These are phyloP conservation scores for Nevesoporus exiguus DNA, from an alignment of 768 basidiomycete species.

Conservation along the genomic window DNA sequence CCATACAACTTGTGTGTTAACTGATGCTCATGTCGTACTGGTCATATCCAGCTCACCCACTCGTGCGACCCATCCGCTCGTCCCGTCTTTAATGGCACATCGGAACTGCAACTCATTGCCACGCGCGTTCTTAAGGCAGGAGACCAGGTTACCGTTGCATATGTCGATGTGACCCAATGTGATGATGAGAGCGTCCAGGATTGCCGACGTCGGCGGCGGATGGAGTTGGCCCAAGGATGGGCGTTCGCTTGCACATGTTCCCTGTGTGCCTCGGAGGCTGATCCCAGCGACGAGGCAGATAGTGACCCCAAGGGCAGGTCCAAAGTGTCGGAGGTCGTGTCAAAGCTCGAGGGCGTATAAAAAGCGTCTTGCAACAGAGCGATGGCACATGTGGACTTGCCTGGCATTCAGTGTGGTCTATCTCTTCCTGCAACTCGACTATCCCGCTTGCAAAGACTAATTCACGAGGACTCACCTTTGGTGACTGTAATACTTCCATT, in stretches of 20 bases:
- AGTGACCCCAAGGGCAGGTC: slow-evolving; percentile 51
- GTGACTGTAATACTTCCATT: no score
- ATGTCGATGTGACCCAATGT: slow-evolving; percentile 62
- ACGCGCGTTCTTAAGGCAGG: slow-evolving; percentile 65
- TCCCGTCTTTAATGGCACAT: slow-evolving; percentile 66
- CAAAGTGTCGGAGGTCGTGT: slow-evolving; percentile 38
- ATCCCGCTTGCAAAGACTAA: not conserved
- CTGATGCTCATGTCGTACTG: not conserved
- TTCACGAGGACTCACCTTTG: not conserved
- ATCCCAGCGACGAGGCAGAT: slow-evolving; percentile 26
- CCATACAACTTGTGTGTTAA: not conserved
- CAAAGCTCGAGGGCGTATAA: slow-evolving; percentile 28
- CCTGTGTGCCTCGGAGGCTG: slow-evolving; percentile 57
- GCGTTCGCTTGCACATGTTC: slow-evolving; percentile 72
- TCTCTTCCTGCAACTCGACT: not conserved
- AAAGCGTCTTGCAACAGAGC: not conserved
- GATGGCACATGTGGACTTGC: not conserved
- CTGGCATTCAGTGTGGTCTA: not conserved
- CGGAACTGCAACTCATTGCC: slow-evolving; percentile 70
- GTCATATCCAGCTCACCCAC: slow-evolving; percentile 50
- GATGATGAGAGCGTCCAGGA: slow-evolving; percentile 50
- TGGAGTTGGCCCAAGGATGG: slow-evolving; percentile 80
- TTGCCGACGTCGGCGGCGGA: slow-evolving; percentile 61
- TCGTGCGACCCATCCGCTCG: slow-evolving; percentile 69
- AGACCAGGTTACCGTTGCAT: slow-evolving; percentile 73